Percentiles rank a stretch among this genome's conserved stretches.
Conservation (phyloP, 768 basidiomycete genomes). For the Trametes elegans region DNA sequence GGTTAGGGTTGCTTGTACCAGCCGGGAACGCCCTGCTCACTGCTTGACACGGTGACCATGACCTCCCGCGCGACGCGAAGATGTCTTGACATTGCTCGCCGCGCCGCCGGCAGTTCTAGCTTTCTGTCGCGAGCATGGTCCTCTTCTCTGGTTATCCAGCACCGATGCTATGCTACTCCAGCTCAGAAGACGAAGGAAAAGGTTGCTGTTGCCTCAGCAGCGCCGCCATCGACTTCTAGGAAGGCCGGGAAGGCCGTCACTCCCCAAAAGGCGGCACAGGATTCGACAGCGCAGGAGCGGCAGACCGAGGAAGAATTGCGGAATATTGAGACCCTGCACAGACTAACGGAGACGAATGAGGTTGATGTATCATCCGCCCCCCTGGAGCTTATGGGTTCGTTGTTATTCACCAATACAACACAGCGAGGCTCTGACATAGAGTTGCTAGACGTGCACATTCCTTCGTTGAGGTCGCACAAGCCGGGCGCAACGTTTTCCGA, state of each 20-base stretch:
- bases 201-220: constrained; percentile 3
- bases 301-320: constrained; percentile 12
- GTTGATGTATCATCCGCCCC: constrained; percentile 6
- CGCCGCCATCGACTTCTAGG: constrained; percentile 2
- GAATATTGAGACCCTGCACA: constrained; percentile 12
- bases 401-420: background rate
- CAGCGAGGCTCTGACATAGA: background rate
- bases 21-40: constrained; percentile 4
- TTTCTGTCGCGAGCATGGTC: constrained; percentile 11
- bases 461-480: constrained; percentile 15
- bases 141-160: constrained; percentile 7
- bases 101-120: background rate
- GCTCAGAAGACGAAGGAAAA: constrained; percentile 13
- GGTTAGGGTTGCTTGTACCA: background rate
- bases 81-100: constrained; percentile 18
- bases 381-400: constrained; percentile 12
- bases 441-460: constrained; percentile 24
- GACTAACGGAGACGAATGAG: constrained; percentile 10
- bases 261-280: background rate
- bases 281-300: background rate
- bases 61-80: constrained; percentile 4
- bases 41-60: constrained; percentile 17
- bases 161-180: constrained; percentile 10
- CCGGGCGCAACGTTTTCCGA: constrained; percentile 19
- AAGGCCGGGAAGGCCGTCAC: background rate